Conservation (phyloP, 257 asterid species). For the Nicotiana obtusifolia region DNA sequence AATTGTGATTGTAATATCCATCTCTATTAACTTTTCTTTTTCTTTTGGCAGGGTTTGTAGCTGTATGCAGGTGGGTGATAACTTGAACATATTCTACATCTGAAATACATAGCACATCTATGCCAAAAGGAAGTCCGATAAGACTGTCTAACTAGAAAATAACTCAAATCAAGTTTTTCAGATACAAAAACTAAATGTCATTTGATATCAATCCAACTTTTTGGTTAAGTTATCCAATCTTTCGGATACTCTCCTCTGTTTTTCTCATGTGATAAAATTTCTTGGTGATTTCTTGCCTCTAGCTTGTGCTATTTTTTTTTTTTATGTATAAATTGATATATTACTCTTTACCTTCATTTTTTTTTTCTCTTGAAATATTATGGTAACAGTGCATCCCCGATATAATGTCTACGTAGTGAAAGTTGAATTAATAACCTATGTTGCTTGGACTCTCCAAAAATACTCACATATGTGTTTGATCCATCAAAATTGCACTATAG, state of each 20-base stretch:
- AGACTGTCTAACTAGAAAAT: neutral
- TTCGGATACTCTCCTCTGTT: neutral
- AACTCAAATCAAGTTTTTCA: neutral
- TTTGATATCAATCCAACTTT: neutral
- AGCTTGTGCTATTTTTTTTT: too few relatives aligned
- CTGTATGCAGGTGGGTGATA: constrained; percentile 40
- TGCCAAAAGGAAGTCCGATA: neutral
- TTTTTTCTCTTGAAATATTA: too few relatives aligned
- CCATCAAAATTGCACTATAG: too few relatives aligned
- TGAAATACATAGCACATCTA: neutral
- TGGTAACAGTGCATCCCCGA: too few relatives aligned
- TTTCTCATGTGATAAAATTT: neutral
- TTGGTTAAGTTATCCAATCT: too few relatives aligned
- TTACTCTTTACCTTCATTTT: too few relatives aligned
- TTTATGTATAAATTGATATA: too few relatives aligned
- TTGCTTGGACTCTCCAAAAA: too few relatives aligned
- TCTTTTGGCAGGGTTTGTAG: constrained; percentile 37
- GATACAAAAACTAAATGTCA: neutral
- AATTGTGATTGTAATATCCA: neutral
- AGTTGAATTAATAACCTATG: neutral
- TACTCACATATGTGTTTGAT: too few relatives aligned
- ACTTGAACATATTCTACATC: neutral
- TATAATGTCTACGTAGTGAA: neutral
- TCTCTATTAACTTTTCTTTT: neutral
- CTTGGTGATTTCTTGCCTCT: neutral